phyloP scores from a whole-genome alignment of 805 yeast genomes.

The Candida ponderosae region DNA sequence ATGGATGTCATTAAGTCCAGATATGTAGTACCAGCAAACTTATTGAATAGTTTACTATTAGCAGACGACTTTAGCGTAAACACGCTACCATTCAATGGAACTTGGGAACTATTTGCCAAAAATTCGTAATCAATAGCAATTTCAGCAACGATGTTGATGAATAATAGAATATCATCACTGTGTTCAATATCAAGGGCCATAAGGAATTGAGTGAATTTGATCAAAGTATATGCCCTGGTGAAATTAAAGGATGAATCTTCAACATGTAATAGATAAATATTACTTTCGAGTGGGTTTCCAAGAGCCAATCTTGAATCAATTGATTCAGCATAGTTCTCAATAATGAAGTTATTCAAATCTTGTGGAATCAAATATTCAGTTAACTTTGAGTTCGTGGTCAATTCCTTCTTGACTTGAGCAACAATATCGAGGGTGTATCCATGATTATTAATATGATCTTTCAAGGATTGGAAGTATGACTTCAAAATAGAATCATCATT shows the following conservation, averaged over 20 bases:
- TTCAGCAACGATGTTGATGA: slow-evolving; percentile 28
- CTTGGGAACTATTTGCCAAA: slow-evolving; percentile 10
- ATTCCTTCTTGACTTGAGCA: slow-evolving; percentile 5
- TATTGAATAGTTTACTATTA: too few species aligned
- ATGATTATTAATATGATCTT: not conserved
- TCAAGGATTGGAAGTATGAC: slow-evolving; percentile 6
- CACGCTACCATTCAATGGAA: not conserved
- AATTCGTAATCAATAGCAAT: slow-evolving; percentile 30
- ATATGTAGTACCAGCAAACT: not conserved
- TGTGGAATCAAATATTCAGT: slow-evolving; percentile 9
- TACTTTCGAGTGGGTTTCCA: slow-evolving; percentile 39
- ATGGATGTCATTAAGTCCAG: not conserved
- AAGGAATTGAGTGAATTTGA: slow-evolving; percentile 21
- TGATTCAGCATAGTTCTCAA: slow-evolving; percentile 20
- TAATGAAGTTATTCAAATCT: slow-evolving; percentile 11
- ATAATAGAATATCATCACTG: slow-evolving; percentile 13
- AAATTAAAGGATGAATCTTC: slow-evolving; percentile 9
- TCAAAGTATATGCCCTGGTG: slow-evolving; percentile 7
- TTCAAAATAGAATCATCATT: slow-evolving; percentile 3
- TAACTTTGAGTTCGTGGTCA: slow-evolving; percentile 10
- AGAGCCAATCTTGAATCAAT: slow-evolving; percentile 33
- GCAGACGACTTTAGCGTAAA: not conserved
- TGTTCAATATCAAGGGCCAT: slow-evolving; percentile 9
- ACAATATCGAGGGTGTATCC: slow-evolving; percentile 4
- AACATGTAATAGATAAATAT: slow-evolving; percentile 22